Evolutionary conservation across 208 protist genomes (phyloP), one percentile per base, ranked within the genome.

Genomic region (Plasmodiophora brassicae): DNA sequence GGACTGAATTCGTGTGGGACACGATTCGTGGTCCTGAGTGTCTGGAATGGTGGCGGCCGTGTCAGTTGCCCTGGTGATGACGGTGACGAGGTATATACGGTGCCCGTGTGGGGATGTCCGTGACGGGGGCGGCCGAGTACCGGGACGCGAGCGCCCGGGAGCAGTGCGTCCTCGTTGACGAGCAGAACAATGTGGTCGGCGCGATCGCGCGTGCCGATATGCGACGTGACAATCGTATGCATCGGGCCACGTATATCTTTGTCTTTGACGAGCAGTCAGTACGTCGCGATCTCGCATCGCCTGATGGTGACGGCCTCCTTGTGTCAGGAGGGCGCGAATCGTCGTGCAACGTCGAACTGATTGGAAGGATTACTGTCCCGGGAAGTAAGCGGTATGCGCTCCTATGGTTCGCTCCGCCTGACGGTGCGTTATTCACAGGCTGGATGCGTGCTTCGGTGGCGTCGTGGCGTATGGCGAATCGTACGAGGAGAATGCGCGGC

Each of bases 401-500:
- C 14, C 5, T n/a, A 44, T 36, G n/a, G 41, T 5, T 8, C 14
- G 10, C 10, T 44, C 20, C 5, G 5, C n/a, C 32, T 36, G 10
- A 32, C 10, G 5, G 10, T 38, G n/a, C 5, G 5, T 78, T 5
- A 5, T 78, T 5, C 10, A 38, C n/a, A 78, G 65, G 65, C 41
- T 78, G n/a, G 65, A 78, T 78, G 14, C 65, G 20, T 78, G 65
- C 41, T 78, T 78, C 41, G 65, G 65, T 38, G 65, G 65, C n/a
- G 65, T 78, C 5, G 65, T 78, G 10, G n/a, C n/a, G 14, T 78
- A 36, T 32, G 14, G 14, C 5, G 65, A 78, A 78, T 78, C 65
- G 5, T 78, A 36, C 41, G 65, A 78, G n/a, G 14, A 78, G 65
- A 78, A 78, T 32, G 65, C 65, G 20, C 10, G 20, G 20, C 5